A percentile compares a stretch with the other conserved stretches of the same genome.
These are phyloP conservation scores for Alisma plantagoaquatica DNA, from an alignment of 106 monocot species.

Conservation along the genomic window DNA sequence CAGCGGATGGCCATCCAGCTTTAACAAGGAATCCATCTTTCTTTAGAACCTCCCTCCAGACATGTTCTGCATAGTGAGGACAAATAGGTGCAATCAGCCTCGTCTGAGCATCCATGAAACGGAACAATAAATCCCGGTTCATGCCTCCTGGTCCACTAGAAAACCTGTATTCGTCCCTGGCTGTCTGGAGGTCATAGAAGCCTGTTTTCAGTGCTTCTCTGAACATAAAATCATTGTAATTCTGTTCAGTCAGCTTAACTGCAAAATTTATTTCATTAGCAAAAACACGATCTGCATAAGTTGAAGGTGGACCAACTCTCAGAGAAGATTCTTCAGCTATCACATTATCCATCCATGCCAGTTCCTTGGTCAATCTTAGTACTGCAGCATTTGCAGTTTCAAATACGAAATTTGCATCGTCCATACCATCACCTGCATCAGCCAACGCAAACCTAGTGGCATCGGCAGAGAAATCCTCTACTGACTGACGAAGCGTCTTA, in stretches of 20 bases:
- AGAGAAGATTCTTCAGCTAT: slow-evolving; percentile 50
- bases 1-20: slow-evolving; percentile 62
- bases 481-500: slow-evolving; percentile 69
- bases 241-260: slow-evolving; percentile 33
- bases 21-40: slow-evolving; percentile 55
- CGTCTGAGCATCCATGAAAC: slow-evolving; percentile 85
- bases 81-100: slow-evolving; percentile 73
- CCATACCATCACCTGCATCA: slow-evolving; percentile 90
- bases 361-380: slow-evolving; percentile 74
- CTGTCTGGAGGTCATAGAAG: slow-evolving; percentile 83
- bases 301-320: slow-evolving; percentile 33
- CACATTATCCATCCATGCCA: slow-evolving; percentile 83
- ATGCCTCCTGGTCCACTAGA: slow-evolving; percentile 75
- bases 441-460: slow-evolving; percentile 85
- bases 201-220: slow-evolving; percentile 82
- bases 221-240: slow-evolving; percentile 67
- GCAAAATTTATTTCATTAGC: slow-evolving; percentile 81
- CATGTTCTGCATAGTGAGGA: slow-evolving; percentile 80
- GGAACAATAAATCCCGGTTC: slow-evolving; percentile 53
- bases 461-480: slow-evolving; percentile 74
- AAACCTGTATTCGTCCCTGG: slow-evolving; percentile 79
- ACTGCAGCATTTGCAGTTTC: slow-evolving; percentile 93
- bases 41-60: slow-evolving; percentile 55
- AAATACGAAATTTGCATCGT: slow-evolving; percentile 87
- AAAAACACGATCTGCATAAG: slow-evolving; percentile 74